phyloP scores from a whole-genome alignment of 768 basidiomycete species.

The Mycena venus region DNA sequence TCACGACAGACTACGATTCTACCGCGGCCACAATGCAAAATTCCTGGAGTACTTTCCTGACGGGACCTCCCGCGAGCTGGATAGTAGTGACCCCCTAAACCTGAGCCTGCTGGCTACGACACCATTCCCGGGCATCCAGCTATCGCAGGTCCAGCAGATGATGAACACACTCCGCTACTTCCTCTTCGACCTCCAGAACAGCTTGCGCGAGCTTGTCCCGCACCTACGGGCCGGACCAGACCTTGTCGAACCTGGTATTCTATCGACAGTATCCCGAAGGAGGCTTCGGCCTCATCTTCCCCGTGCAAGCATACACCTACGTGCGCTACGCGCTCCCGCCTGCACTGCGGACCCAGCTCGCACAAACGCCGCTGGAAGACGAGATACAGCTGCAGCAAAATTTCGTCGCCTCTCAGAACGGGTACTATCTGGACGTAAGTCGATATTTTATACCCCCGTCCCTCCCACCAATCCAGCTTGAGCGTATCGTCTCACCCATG shows the following conservation, averaged over 20 bases:
- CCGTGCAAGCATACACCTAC: conserved; percentile 11
- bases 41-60: conserved; percentile 28
- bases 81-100: background rate
- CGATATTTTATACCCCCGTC: no score
- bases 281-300: background rate
- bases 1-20: background rate
- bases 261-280: conserved; percentile 12
- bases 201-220: conserved; percentile 10
- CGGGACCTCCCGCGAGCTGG: conserved; percentile 19
- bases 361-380: conserved; percentile 17
- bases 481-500: background rate
- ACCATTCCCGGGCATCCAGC: conserved; percentile 1
- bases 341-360: background rate
- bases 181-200: conserved; percentile 31
- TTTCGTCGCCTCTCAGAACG: conserved; percentile 5
- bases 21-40: conserved; percentile 22
- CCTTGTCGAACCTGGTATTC: conserved; percentile 27
- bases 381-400: conserved; percentile 24
- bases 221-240: conserved; percentile 22
- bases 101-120: conserved; percentile 19
- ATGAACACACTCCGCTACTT: conserved; percentile 28
- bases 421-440: conserved; percentile 28
- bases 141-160: conserved; percentile 9
- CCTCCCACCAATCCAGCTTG: no score
- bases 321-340: background rate